Base-by-base conservation (phyloP, 2,329 filamentous ascomycete genomes). In the Xylaria arbuscula region DNA sequence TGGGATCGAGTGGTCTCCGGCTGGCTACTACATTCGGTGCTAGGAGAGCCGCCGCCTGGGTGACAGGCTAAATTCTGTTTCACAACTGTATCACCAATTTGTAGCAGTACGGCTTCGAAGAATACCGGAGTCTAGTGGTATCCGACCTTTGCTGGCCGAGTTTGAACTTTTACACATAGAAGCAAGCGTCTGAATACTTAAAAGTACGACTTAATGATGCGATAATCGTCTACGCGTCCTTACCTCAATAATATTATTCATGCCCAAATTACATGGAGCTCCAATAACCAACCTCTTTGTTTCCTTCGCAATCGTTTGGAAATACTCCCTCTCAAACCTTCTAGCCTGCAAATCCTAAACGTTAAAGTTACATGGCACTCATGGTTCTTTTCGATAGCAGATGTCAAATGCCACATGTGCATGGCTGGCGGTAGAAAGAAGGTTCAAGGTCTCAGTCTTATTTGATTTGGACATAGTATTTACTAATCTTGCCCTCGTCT, bases 1-100 rank as follows among this genome's bases (percentile, higher is more conserved):
- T 98, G 94, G 96, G 96, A 48, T 93, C 92, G 66, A 92, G 91
- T 64, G 93, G 96, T 50, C 83, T 99, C 72, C 91, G 95, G 68
- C 89, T 97, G 73, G 94, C 94, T 66, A 93, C 94, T 51, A 90
- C 89, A 2, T 96, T 97, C 78, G 96, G 95, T 24, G 93, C 92
- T 22, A 91, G 90, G 77, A 88, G 94, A 77, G 92, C 97, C 45
- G 88, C 93, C 5, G 88, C 94, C 62, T 98, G 95, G 96, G 91
- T 98, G 88, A 90, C 88, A 56, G 90, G 92, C 67, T 97, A 80
- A 76, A 50, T 48, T n/a, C 19, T 63, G 42, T 64, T 61, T 47
- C 56, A 34, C 34, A 9, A 59, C 13, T 68, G 47, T 68, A 66
- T 54, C 69, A 66, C 66, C 69, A 54, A 67, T 55, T 32, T 71